These are phyloP conservation scores for Leishmania tropica DNA, from an alignment of 208 protist species.

Conservation along the genomic window DNA sequence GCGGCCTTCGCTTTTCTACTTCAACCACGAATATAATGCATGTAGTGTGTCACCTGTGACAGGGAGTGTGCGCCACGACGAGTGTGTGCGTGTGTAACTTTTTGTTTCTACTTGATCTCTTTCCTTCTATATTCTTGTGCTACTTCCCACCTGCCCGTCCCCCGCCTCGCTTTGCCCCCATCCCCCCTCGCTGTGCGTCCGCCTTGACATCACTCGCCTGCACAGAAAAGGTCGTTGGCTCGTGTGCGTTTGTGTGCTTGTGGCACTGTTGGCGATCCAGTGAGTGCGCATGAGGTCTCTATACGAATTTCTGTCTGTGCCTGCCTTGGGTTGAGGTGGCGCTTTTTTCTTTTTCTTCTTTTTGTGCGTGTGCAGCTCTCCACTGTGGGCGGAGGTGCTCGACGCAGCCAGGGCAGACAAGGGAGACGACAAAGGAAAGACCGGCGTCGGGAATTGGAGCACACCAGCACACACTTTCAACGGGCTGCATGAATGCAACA, in stretches of 20 bases:
- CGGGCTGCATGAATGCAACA: too few species aligned
- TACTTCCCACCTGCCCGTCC: not conserved
- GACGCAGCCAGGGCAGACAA: not conserved
- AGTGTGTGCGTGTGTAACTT: slow-evolving; percentile 12
- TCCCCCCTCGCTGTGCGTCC: not conserved
- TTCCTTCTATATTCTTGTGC: slow-evolving; percentile 9
- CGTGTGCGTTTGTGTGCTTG: not conserved
- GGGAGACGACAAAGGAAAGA: not conserved
- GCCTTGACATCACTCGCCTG: not conserved
- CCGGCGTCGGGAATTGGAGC: not conserved
- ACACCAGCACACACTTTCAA: not conserved
- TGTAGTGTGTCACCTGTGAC: not conserved
- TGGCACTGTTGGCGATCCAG: not conserved
- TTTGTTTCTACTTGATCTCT: slow-evolving; percentile 4
- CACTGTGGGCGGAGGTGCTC: not conserved
- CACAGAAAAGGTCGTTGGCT: not conserved
- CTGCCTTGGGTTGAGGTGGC: not conserved
- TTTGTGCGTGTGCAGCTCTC: not conserved
- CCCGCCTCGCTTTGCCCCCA: not conserved
- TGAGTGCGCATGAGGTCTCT: not conserved
- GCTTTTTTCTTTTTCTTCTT: not conserved
- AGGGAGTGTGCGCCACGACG: not conserved
- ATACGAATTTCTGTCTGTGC: not conserved
- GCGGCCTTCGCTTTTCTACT: not conserved
- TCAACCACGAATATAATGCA: not conserved